Base-by-base conservation (phyloP, 495 filamentous ascomycete species). In the Pyrenula aspistea region DNA sequence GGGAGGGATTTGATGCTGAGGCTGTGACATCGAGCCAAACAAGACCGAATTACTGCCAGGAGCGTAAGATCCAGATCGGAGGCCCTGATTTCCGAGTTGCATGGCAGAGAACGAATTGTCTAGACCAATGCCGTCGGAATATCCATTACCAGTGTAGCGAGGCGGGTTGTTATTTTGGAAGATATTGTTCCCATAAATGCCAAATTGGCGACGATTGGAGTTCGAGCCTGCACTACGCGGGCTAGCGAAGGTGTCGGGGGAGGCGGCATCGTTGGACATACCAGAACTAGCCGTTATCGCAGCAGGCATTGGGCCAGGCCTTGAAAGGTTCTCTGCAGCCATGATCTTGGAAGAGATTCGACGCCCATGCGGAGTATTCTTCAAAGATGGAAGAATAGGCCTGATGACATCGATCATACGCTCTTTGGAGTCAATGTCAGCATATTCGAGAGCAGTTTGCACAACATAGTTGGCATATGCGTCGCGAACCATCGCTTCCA, bases 381-480 rank as follows among this genome's bases (percentile, higher is more conserved):
- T 86, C 56, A 98, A 90, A 1, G 78, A 72, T 4, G 89, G 86
- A 22, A 97, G 75, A 56, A 88, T 78, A 0, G 91, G 92, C 22
- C 89, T 88, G 59, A 98, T 87, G 25, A 76, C 77, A 36, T 96
- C 89, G 42, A 94, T 81, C 21, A 98, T 78, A 23, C 78, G 77
- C 56, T 73, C 72, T 69, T 90, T 89, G 60, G 81, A 85, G 10
- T 80, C 75, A 0, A 77, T 67, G 53, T 91, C 88, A 8, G 87
- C 81, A 62, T 88, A 90, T 59, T 96, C 91, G 60, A 96, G 77
- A 50, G 93, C 93, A 31, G 93, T 98, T 77, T 98, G 93, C 42
- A 97, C 85, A 59, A 98, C 93, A 66, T 98, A 98, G 70, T 98
- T 98, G 60, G 88, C 93, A 66, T 86, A 98, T 0, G 84, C 87